A percentile compares a stretch with the other conserved stretches of the same genome.
Conservation (phyloP, 495 filamentous ascomycete species). For the Haplographium delicatum region DNA sequence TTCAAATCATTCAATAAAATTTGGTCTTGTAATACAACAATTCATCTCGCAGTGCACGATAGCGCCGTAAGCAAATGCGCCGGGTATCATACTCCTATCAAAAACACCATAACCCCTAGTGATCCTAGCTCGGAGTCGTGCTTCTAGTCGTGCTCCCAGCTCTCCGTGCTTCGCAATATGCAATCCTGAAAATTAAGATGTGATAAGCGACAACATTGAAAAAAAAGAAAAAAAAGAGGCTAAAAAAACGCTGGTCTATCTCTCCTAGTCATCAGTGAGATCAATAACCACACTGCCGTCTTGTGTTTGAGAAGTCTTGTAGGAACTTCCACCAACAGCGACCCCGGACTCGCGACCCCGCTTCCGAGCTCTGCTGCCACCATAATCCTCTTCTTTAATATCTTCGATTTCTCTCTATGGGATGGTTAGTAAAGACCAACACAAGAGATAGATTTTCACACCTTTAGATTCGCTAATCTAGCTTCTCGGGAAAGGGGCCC, state of each 20-base stretch:
- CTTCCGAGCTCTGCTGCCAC: neutral
- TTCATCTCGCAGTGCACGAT: no score
- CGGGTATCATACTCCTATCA: no score
- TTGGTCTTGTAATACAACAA: no score
- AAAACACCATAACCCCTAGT: no score
- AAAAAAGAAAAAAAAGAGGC: no score
- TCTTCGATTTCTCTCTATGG: conserved; percentile 19
- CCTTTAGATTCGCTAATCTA: conserved; percentile 9
- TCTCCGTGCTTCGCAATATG: no score
- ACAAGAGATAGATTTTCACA: neutral
- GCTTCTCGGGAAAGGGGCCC: neutral
- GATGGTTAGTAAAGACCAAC: neutral
- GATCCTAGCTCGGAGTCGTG: no score
- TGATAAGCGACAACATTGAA: no score
- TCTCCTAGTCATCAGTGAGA: conserved; percentile 17
- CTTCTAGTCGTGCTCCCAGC: no score
- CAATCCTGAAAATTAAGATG: no score
- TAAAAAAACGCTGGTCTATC: neutral
- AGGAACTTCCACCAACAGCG: neutral
- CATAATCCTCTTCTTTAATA: conserved; percentile 15
- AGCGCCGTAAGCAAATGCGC: no score
- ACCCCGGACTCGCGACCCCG: neutral
- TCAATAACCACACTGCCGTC: conserved; percentile 11
- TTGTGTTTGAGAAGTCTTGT: conserved; percentile 5
- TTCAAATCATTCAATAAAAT: no score